A percentile compares a stretch with the other conserved stretches of the same genome.
phyloP scores from a whole-genome alignment of 257 asterid species.

The Petunia axillaris region DNA sequence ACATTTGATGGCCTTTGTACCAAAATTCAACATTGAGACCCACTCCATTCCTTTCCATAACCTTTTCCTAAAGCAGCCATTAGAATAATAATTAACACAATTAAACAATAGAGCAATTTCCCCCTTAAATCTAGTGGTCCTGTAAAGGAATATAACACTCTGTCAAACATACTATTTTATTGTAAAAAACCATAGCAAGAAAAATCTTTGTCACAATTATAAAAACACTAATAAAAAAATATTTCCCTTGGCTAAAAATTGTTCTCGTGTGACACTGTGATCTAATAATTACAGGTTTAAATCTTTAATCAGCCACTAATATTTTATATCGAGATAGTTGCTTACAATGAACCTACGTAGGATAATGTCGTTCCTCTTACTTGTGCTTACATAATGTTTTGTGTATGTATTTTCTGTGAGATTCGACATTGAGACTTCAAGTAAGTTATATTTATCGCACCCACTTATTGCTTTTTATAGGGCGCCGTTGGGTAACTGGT shows the following conservation, averaged over 20 bases:
- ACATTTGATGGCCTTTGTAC: constrained; percentile 15
- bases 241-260: not conserved
- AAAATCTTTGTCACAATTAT: not conserved
- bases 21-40: constrained; percentile 25
- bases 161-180: not conserved
- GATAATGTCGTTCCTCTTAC: no score
- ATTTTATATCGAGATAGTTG: no score
- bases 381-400: no score
- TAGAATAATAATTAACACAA: not conserved
- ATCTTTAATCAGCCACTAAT: no score
- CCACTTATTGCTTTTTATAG: no score
- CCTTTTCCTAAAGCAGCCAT: not conserved
- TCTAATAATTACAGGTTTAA: no score
- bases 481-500: no score
- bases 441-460: no score
- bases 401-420: no score
- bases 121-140: not conserved
- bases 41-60: not conserved
- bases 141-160: constrained; percentile 6
- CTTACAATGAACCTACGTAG: no score
- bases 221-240: not conserved
- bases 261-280: no score
- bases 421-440: no score
- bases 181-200: not conserved
- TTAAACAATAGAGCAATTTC: not conserved